Evolutionary conservation across 495 filamentous ascomycete species (phyloP).

Genomic region (Chaetomium fimeti): DNA sequence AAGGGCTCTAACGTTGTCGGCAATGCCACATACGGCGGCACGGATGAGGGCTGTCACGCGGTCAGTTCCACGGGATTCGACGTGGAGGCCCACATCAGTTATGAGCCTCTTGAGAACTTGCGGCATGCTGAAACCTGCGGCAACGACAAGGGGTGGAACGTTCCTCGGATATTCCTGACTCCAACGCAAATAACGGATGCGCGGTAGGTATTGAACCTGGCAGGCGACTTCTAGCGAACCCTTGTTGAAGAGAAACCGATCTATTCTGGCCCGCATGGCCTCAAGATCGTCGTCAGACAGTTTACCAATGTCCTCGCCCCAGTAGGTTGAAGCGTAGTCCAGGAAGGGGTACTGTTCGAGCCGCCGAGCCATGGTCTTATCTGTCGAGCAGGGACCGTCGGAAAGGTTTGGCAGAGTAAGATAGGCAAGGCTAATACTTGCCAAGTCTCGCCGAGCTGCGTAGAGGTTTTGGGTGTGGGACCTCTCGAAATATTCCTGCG

Average conservation of each 20-base stretch:
- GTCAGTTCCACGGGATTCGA: background rate
- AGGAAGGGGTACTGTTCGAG: background rate
- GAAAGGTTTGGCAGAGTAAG: background rate
- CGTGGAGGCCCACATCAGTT: background rate
- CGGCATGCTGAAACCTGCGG: background rate
- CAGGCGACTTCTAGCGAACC: background rate
- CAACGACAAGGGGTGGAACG: background rate
- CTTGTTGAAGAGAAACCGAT: background rate
- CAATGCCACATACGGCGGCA: background rate
- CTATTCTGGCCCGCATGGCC: background rate
- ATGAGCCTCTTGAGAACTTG: background rate
- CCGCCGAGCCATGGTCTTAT: background rate
- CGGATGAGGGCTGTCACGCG: background rate
- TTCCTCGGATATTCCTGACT: conserved; percentile 1
- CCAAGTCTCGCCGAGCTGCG: background rate
- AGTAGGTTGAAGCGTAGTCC: conserved; percentile 1
- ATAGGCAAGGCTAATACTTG: background rate
- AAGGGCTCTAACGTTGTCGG: background rate
- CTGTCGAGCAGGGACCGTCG: background rate
- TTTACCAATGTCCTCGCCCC: background rate
- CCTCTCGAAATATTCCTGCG: conserved; percentile 2
- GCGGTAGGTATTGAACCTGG: background rate
- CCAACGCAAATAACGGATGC: background rate
- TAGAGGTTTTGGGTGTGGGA: background rate
- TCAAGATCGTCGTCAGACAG: background rate